Evolutionary conservation across 1,284 basidiomycete genomes (phyloP).

Genomic region (Cryptococcus deneoformans): DNA sequence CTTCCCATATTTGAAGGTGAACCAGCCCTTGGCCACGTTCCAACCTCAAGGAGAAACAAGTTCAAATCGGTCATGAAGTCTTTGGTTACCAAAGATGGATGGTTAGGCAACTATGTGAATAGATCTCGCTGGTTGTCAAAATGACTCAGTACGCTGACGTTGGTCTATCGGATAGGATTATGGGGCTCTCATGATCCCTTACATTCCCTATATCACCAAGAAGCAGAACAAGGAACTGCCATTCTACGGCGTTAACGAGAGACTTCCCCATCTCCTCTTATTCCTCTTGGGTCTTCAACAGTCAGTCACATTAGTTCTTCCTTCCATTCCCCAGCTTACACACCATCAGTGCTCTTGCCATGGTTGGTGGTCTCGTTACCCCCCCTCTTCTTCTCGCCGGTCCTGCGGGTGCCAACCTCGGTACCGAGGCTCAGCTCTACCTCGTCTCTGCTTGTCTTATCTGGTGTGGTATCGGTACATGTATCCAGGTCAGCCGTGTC

Average conservation of each 20-base stretch:
- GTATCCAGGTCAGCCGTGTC: conserved; percentile 26
- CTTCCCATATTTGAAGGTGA: conserved; percentile 6
- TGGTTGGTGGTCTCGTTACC: conserved; percentile 33
- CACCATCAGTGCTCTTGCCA: conserved; percentile 23
- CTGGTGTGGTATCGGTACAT: conserved; percentile 30
- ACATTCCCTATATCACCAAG: conserved; percentile 28
- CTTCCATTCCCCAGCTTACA: background rate
- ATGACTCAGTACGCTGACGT: background rate
- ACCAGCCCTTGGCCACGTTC: conserved; percentile 4
- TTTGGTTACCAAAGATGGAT: conserved; percentile 23
- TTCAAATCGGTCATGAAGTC: conserved; percentile 12
- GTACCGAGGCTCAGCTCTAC: conserved; percentile 26
- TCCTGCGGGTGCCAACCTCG: conserved; percentile 25
- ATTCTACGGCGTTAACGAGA: conserved; percentile 30
- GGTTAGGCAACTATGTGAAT: conserved; percentile 32
- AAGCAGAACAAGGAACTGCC: conserved; percentile 26
- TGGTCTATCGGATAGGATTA: conserved; percentile 19
- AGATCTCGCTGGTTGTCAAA: background rate
- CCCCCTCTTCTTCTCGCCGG: conserved; percentile 32
- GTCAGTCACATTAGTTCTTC: conserved; percentile 7
- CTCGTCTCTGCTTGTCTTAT: conserved; percentile 35
- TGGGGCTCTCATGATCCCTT: conserved; percentile 28
- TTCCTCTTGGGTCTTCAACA: conserved; percentile 36
- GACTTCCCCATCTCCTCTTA: conserved; percentile 28
- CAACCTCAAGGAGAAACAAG: conserved; percentile 6